Conservation (phyloP, 495 filamentous ascomycete genomes). For the Daldinia childiae region DNA sequence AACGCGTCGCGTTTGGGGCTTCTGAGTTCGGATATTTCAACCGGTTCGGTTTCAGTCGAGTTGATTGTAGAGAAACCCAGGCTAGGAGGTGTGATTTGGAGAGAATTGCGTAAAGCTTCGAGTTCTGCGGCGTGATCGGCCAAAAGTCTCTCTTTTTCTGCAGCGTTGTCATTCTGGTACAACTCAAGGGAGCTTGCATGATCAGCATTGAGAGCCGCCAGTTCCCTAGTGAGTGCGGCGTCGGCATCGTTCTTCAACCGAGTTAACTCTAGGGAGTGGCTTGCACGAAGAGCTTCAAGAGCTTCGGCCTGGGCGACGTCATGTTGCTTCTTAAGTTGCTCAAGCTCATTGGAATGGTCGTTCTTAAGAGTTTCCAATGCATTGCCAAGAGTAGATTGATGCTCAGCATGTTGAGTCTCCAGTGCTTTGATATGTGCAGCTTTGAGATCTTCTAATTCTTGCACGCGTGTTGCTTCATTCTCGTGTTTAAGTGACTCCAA, state of each 20-base stretch:
- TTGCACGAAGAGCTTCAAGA: constrained; percentile 27
- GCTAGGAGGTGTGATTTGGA: constrained; percentile 27
- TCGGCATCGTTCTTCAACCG: constrained; percentile 30
- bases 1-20: constrained; percentile 60
- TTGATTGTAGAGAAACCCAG: constrained; percentile 61
- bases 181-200: constrained; percentile 32
- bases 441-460: constrained; percentile 30
- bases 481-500: constrained; percentile 32
- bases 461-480: constrained; percentile 16
- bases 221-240: constrained; percentile 26
- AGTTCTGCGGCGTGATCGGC: constrained; percentile 39
- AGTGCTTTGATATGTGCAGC: constrained; percentile 23
- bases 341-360: constrained; percentile 15
- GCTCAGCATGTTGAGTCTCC: constrained; percentile 9
- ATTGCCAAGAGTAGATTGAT: constrained; percentile 17
- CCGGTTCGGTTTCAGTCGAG: constrained; percentile 61
- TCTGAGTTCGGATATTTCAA: constrained; percentile 47
- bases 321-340: constrained; percentile 24
- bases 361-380: constrained; percentile 26
- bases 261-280: constrained; percentile 24
- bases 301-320: constrained; percentile 26
- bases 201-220: constrained; percentile 34
- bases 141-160: constrained; percentile 39
- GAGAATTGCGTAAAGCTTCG: constrained; percentile 38
- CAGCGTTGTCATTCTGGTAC: constrained; percentile 17